A percentile compares a stretch with the other conserved stretches of the same genome.
phyloP scores from a whole-genome alignment of 2,329 filamentous ascomycete genomes.

The Leptoxyphium fumago region DNA sequence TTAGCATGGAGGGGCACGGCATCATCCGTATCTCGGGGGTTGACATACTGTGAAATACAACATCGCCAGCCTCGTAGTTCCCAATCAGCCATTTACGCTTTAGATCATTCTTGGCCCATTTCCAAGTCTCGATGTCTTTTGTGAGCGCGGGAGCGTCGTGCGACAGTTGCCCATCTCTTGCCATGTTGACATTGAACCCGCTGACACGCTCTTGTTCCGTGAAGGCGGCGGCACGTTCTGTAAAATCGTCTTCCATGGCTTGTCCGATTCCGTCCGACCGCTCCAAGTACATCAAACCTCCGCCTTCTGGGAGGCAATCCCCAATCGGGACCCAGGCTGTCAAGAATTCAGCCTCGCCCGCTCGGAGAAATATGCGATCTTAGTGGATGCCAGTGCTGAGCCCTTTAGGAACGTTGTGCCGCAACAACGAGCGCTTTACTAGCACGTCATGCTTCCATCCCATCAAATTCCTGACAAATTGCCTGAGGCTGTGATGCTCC shows the following conservation, averaged over 20 bases:
- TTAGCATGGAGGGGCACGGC: neutral
- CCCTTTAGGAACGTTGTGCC: conserved; percentile 26
- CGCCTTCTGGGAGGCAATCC: conserved; percentile 21
- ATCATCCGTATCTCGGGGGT: neutral
- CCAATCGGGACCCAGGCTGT: conserved; percentile 26
- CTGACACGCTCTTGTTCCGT: conserved; percentile 21
- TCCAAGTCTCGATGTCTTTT: conserved; percentile 3
- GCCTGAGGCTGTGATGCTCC: conserved; percentile 20
- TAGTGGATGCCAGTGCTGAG: conserved; percentile 28
- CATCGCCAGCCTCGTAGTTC: conserved; percentile 40
- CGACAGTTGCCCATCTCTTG: conserved; percentile 12
- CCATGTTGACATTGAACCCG: conserved; percentile 26
- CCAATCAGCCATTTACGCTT: conserved; percentile 33
- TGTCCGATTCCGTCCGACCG: conserved; percentile 22
- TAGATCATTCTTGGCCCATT: conserved; percentile 1
- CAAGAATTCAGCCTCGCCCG: conserved; percentile 20
- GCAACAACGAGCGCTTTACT: conserved; percentile 21
- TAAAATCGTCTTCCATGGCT: conserved; percentile 27
- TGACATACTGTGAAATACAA: conserved; percentile 27
- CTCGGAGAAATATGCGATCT: conserved; percentile 27
- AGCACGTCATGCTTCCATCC: conserved; percentile 23
- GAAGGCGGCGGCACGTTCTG: conserved; percentile 12
- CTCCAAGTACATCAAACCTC: conserved; percentile 30
- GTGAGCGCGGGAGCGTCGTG: conserved; percentile 10
- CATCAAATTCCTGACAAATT: conserved; percentile 24